Conservation (phyloP, 2,329 filamentous ascomycete genomes). For the Aspergillus terreus region DNA sequence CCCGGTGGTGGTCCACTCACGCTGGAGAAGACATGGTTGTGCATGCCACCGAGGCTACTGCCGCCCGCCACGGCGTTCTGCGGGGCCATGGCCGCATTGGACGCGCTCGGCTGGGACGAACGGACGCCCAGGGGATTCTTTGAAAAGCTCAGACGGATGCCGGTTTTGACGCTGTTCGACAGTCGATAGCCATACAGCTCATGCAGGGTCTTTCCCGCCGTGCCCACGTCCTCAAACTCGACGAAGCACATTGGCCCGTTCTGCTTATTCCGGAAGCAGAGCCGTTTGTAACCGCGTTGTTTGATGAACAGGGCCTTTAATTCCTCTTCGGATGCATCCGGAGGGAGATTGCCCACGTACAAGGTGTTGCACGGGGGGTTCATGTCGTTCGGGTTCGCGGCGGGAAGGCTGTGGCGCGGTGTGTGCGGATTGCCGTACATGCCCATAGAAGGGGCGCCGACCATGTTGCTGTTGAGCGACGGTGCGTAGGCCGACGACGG, state of each 20-base stretch:
- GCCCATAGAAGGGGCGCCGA: conserved; percentile 50
- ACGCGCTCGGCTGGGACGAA: conserved; percentile 62
- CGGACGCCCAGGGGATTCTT: conserved; percentile 95
- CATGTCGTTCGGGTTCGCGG: conserved; percentile 90
- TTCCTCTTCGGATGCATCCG: conserved; percentile 91
- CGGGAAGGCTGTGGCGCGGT: conserved; percentile 68
- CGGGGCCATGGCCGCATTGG: conserved; percentile 49
- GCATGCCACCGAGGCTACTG: conserved; percentile 52
- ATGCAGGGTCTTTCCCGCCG: conserved; percentile 84
- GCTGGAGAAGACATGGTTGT: conserved; percentile 62
- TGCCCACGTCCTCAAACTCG: conserved; percentile 91
- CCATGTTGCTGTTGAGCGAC: conserved; percentile 49
- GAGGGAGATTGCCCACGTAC: conserved; percentile 93
- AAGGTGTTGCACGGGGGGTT: conserved; percentile 97
- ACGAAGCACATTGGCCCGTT: conserved; percentile 99
- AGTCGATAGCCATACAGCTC: conserved; percentile 84
- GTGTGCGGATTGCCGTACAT: conserved; percentile 56
- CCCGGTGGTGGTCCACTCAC: conserved; percentile 79
- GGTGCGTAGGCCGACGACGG: conserved; percentile 58
- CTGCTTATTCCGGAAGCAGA: conserved; percentile 91
- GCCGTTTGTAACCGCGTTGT: conserved; percentile 88
- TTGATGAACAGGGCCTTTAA: conserved; percentile 90
- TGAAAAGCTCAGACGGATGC: conserved; percentile 92
- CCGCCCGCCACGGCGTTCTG: conserved; percentile 55
- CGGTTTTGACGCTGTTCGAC: conserved; percentile 90